phyloP scores from a whole-genome alignment of 805 yeast genomes.

The Blastobotrys terrestris region DNA sequence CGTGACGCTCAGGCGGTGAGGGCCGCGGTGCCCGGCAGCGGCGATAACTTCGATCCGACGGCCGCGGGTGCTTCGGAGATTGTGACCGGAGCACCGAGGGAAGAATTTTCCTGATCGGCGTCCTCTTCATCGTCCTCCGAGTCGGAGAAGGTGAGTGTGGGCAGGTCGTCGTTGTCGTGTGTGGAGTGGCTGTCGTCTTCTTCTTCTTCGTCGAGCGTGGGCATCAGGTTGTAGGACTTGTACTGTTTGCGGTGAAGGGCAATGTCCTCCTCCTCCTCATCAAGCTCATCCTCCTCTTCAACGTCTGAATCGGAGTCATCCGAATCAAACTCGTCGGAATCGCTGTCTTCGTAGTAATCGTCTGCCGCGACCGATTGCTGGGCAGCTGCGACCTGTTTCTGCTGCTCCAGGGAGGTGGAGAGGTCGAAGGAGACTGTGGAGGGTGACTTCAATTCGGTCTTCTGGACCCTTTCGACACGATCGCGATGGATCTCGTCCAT shows the following conservation, averaged over 20 bases:
- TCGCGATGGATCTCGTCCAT: constrained; percentile 40
- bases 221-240: constrained; percentile 12
- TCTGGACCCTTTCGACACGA: not conserved
- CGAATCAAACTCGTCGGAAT: constrained; percentile 21
- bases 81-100: constrained; percentile 2
- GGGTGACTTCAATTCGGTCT: not conserved
- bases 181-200: constrained; percentile 13
- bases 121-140: constrained; percentile 20
- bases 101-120: constrained; percentile 10
- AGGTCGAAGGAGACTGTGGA: constrained; percentile 7
- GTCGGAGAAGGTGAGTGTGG: constrained; percentile 20
- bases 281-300: not conserved
- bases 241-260: constrained; percentile 5
- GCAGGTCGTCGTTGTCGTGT: constrained; percentile 12
- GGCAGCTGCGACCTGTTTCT: not conserved
- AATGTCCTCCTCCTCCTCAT: not conserved
- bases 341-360: constrained; percentile 30
- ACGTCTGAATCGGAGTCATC: constrained; percentile 6
- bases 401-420: constrained; percentile 1
- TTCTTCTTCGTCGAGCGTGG: constrained; percentile 18
- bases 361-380: not conserved
- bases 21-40: not conserved
- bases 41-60: not conserved
- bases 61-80: constrained; percentile 2
- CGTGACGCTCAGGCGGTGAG: not conserved